Base-by-base conservation (phyloP, 371 early-diverging fungal genomes). In the Caulochytrium protostelioides region DNA sequence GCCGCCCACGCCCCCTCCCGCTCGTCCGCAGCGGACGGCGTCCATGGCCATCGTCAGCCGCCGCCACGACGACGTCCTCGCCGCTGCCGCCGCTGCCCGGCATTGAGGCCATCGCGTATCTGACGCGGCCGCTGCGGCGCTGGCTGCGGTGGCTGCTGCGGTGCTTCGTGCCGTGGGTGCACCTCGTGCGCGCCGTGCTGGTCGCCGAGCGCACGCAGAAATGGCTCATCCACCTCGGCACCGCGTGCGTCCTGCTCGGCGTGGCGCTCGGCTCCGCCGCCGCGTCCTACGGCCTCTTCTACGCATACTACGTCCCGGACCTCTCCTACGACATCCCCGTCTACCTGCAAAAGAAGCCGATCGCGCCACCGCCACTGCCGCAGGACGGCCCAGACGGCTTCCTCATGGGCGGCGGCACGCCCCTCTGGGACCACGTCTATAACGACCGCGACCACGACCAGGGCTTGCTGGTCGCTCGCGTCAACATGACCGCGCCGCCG, bases 341-440 rank as follows among this genome's bases (percentile, higher is more conserved):
- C 1, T 57, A 52, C 33, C 36, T 61, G 37, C 50, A 43, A 28
- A n/a, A n/a, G n/a, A n/a, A n/a, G n/a, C n/a, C n/a, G 55, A 48
- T 26, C 41, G 26, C 34, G 33, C 30, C 33, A 32, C 13, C 37
- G 17, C 16, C 30, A 13, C n/a, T n/a, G 28, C 8, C 9, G 12
- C 14, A 25, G 12, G 24, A 21, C n/a, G 5, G 1, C 16, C 28
- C 10, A 1, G 2, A 21, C 8, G 15, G 12, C 30, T 18, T 9
- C 37, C 20, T 33, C 32, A 20, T 31, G 4, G 16, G 20, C 15
- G 30, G 39, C 44, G 23, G 30, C 30, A 28, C 37, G 38, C 14
- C 38, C 32, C 37, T 31, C 37, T 2, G 39, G 14, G 14, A 46
- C 39, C 32, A 34, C 35, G 6, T 29, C 50, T 18, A 30, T 3